phyloP scores from a whole-genome alignment of 2,329 filamentous ascomycete genomes.

The Madurella mycetomatis region DNA sequence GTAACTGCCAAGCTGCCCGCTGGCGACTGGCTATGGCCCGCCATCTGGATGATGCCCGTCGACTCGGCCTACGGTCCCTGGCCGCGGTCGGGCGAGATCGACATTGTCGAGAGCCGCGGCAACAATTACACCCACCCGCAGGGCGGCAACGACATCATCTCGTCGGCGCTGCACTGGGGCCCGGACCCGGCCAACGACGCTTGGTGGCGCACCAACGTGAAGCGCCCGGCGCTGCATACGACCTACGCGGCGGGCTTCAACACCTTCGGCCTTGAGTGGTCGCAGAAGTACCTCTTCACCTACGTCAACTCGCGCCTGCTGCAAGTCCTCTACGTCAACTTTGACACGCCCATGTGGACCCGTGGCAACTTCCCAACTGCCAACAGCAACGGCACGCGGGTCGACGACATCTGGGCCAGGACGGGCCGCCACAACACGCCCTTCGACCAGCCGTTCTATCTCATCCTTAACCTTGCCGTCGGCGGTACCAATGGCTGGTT shows the following conservation, averaged over 20 bases:
- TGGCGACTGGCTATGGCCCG: constrained; percentile 87
- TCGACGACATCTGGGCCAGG: constrained; percentile 59
- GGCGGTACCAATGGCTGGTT: constrained; percentile 83
- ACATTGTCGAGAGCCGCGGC: constrained; percentile 74
- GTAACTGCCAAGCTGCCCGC: constrained; percentile 70
- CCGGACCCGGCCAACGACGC: constrained; percentile 67
- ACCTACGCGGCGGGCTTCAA: constrained; percentile 67
- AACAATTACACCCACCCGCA: constrained; percentile 74
- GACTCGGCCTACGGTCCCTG: constrained; percentile 68
- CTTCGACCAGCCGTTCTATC: constrained; percentile 71
- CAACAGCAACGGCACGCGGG: constrained; percentile 60
- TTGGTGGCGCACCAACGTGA: constrained; percentile 81
- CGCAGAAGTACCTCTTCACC: constrained; percentile 81
- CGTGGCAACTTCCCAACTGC: constrained; percentile 63
- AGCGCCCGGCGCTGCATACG: constrained; percentile 68
- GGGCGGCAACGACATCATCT: constrained; percentile 77
- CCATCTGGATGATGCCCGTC: constrained; percentile 85
- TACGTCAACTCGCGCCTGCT: constrained; percentile 77
- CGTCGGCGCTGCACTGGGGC: constrained; percentile 78
- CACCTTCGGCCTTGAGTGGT: constrained; percentile 81
- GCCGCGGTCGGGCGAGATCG: constrained; percentile 79
- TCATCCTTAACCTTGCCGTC: constrained; percentile 72
- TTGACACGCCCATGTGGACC: constrained; percentile 62
- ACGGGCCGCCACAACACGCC: constrained; percentile 61
- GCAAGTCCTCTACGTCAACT: constrained; percentile 76